Percentiles rank a stretch among this genome's conserved stretches.
Evolutionary conservation across 2,329 filamentous ascomycete species (phyloP).

Genomic region (Fusarium sp.): DNA sequence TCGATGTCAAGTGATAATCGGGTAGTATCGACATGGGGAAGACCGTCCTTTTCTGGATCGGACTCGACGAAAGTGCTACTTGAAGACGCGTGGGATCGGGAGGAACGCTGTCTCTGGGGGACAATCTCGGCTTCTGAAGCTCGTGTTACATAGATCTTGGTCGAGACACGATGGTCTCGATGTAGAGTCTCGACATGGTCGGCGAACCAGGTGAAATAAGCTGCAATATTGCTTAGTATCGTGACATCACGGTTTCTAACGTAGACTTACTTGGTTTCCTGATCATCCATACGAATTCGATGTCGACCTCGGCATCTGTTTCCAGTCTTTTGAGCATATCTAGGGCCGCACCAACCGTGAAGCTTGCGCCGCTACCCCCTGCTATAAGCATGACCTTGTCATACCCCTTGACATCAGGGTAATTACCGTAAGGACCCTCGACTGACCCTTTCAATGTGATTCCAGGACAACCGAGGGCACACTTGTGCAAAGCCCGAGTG

Average conservation of each 20-base stretch:
- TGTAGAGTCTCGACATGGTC: slow-evolving; percentile 47
- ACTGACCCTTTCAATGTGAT: slow-evolving; percentile 59
- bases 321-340: slow-evolving; percentile 46
- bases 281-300: slow-evolving; percentile 54
- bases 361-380: slow-evolving; percentile 69
- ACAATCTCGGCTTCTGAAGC: slow-evolving; percentile 14
- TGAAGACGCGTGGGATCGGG: slow-evolving; percentile 20
- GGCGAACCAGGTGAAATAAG: slow-evolving; percentile 50
- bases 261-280: slow-evolving; percentile 47
- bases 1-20: slow-evolving; percentile 16
- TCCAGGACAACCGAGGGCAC: slow-evolving; percentile 60
- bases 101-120: slow-evolving; percentile 2
- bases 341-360: slow-evolving; percentile 55
- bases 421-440: slow-evolving; percentile 67
- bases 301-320: slow-evolving; percentile 32
- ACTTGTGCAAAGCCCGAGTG: slow-evolving; percentile 62
- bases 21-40: neutral
- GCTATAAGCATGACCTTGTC: slow-evolving; percentile 68
- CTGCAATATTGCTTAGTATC: slow-evolving; percentile 35
- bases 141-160: slow-evolving; percentile 50
- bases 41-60: slow-evolving; percentile 18
- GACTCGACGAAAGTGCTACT: neutral
- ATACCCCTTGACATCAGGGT: slow-evolving; percentile 60
- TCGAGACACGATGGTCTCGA: slow-evolving; percentile 42
- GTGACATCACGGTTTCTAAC: neutral